Conservation (phyloP, 495 filamentous ascomycete species). For the Penicillium manginii region DNA sequence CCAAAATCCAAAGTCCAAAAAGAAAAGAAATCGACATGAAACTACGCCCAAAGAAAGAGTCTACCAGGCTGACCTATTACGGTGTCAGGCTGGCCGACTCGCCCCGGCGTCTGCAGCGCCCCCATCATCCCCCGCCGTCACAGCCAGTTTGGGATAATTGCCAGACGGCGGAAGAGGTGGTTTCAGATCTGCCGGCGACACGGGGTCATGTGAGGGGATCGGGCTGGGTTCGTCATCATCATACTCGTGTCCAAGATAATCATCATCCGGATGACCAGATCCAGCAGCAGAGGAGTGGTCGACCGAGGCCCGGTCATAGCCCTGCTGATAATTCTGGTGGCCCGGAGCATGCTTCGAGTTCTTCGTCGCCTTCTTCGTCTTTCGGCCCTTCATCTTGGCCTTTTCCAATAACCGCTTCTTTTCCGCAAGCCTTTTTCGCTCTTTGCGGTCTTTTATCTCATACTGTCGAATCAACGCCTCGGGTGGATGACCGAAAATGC, state of each 20-base stretch:
- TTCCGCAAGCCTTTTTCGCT: constrained; percentile 79
- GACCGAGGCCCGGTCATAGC: constrained; percentile 48
- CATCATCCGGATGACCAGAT: constrained; percentile 54
- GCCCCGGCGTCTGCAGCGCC: constrained; percentile 35
- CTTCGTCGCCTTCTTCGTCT: constrained; percentile 73
- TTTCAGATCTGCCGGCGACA: constrained; percentile 40
- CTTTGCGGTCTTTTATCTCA: constrained; percentile 89
- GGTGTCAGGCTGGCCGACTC: constrained; percentile 41
- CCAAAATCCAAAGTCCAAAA: constrained; percentile 10
- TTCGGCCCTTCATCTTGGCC: constrained; percentile 91
- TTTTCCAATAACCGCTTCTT: constrained; percentile 86
- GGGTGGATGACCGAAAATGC: constrained; percentile 81
- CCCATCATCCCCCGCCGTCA: constrained; percentile 22
- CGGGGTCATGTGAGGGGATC: constrained; percentile 34
- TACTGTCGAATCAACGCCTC: constrained; percentile 87
- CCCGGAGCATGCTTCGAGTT: constrained; percentile 60
- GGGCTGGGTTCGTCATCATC: constrained; percentile 55
- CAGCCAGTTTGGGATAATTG: constrained; percentile 30
- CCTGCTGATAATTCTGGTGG: constrained; percentile 47
- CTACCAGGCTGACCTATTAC: neutral
- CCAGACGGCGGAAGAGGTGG: constrained; percentile 34
- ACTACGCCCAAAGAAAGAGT: neutral
- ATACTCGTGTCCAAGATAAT: constrained; percentile 57
- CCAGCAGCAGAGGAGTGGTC: constrained; percentile 48
- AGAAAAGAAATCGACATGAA: constrained; percentile 13